These are phyloP conservation scores for Isoetes engelmannii DNA, from an alignment of 83 land plant genomes.

Conservation along the genomic window DNA sequence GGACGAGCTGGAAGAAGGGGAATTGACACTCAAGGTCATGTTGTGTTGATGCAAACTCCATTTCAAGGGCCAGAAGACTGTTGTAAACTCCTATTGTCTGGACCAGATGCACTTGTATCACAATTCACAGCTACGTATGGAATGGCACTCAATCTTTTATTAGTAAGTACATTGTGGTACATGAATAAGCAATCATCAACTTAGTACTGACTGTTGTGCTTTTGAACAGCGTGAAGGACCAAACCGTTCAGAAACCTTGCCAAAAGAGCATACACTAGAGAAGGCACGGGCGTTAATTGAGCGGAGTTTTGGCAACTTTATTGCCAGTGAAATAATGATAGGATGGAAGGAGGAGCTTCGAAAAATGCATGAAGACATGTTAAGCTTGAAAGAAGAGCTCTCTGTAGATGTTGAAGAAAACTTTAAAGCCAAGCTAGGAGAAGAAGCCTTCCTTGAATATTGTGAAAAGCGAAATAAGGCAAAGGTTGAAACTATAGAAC, in stretches of 20 bases:
- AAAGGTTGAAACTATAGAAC: slow-evolving; percentile 13
- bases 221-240: not conserved
- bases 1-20: slow-evolving; percentile 99
- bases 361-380: slow-evolving; percentile 52
- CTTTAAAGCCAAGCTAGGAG: slow-evolving; percentile 42
- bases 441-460: slow-evolving; percentile 49
- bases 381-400: slow-evolving; percentile 39
- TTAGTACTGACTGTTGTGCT: not conserved
- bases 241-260: slow-evolving; percentile 29
- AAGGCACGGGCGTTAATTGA: slow-evolving; percentile 88
- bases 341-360: slow-evolving; percentile 67
- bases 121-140: slow-evolving; percentile 99
- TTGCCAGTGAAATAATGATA: slow-evolving; percentile 85
- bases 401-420: slow-evolving; percentile 47
- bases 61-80: slow-evolving; percentile 95
- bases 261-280: slow-evolving; percentile 59
- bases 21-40: slow-evolving; percentile 82
- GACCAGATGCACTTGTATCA: slow-evolving; percentile 88
- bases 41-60: slow-evolving; percentile 82
- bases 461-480: slow-evolving; percentile 43
- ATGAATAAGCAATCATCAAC: not conserved
- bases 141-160: slow-evolving; percentile 93
- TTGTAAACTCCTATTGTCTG: slow-evolving; percentile 82
- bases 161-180: slow-evolving; percentile 33
- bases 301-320: slow-evolving; percentile 96